Evolutionary conservation across 805 yeast genomes (phyloP), one percentile per base, ranked within the genome.

Genomic region (Cyberlindnera japonica): DNA sequence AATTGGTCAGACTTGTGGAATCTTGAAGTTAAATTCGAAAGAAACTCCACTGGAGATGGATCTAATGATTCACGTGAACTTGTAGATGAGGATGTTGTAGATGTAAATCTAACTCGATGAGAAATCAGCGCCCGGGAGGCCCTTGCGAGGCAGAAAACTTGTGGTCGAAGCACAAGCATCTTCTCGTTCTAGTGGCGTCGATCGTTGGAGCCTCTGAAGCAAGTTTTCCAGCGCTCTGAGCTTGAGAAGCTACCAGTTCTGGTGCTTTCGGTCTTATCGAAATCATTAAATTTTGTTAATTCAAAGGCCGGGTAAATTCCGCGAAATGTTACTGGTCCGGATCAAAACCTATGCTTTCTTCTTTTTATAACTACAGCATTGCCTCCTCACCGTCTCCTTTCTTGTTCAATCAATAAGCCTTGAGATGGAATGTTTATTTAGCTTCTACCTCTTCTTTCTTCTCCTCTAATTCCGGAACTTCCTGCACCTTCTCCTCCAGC

Each of bases 11-110:
- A 17, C 16, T 15, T 16, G 37, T 43, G 8, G 40, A 5, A 33
- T 43, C 36, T 31, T 42, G 36, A 38, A 16, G 44, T 47, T 13
- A 64, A 40, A 43, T 66, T 66, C 4, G 71, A 61, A 4, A 64
- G 50, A 41, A 65, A 66, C 41, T 67, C 68, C 13, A 65, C 51
- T 0, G 71, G 69, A 1, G 69, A 57, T 4, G 61, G 51, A 38
- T 62, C 66, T 19, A 67, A 31, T 3, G 44, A 30, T 19, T 27
- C 14, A 11, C 40, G 34, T 6, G 40, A 4, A 23, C 25, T 26
- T 14, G 44, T 13, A 12, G 34, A 20, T 16, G 24, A 17, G 6
- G 27, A 11, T 13, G 43, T 16, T 14, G 35, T 6, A 6, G 44
- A n/a, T n/a, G n/a, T n/a, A n/a, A n/a, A n/a, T n/a, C n/a, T n/a